Percentiles rank a stretch among this genome's conserved stretches.
phyloP scores from a whole-genome alignment of 1,139 yeast genomes.

The Eremothecium coryli region DNA sequence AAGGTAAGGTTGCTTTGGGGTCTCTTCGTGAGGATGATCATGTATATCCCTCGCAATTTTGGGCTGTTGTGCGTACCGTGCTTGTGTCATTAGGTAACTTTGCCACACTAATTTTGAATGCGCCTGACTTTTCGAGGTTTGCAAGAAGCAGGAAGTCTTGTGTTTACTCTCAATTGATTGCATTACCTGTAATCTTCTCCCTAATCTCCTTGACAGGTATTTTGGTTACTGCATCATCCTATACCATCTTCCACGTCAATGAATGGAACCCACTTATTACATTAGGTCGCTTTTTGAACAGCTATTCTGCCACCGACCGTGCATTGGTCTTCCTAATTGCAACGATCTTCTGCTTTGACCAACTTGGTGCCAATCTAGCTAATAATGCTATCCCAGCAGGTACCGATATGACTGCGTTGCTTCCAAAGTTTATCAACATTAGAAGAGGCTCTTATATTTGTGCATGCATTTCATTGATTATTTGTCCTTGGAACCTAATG shows the following conservation, averaged over 20 bases:
- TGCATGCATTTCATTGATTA: conserved; percentile 63
- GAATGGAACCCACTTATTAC: conserved; percentile 84
- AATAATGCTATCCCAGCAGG: conserved; percentile 88
- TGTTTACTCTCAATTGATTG: conserved; percentile 44
- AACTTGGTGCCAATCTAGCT: conserved; percentile 78
- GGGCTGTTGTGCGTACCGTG: conserved; percentile 71
- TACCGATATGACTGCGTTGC: conserved; percentile 76
- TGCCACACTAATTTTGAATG: conserved; percentile 75
- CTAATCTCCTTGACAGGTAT: conserved; percentile 79
- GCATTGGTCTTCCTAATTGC: conserved; percentile 82
- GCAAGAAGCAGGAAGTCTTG: conserved; percentile 48
- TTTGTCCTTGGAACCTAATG: conserved; percentile 84
- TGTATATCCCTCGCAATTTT: conserved; percentile 30
- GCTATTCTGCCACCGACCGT: conserved; percentile 57
- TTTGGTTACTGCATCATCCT: conserved; percentile 72
- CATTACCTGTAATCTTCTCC: conserved; percentile 70
- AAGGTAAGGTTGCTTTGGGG: conserved; percentile 24
- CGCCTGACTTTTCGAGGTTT: conserved; percentile 89
- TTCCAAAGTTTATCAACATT: conserved; percentile 72
- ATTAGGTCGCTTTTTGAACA: conserved; percentile 52
- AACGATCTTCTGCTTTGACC: conserved; percentile 70
- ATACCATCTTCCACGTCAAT: conserved; percentile 55
- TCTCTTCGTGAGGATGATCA: conserved; percentile 12
- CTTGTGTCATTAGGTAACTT: conserved; percentile 79
- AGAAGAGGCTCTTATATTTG: conserved; percentile 77